Conservation (phyloP, 78 protist genomes). For the Mastigamoeba balamuthi region DNA sequence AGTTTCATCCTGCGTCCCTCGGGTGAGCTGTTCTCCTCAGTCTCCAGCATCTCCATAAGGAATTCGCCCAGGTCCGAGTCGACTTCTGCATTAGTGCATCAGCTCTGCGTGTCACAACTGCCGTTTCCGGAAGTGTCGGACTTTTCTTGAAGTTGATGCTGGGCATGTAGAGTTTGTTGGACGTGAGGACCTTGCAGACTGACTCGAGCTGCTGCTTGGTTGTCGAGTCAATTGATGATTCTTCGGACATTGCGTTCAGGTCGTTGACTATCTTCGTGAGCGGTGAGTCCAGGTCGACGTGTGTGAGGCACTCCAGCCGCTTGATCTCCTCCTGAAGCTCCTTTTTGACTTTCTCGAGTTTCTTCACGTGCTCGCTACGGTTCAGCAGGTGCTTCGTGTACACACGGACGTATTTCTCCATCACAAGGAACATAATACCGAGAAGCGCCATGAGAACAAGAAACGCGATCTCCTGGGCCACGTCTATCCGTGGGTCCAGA, state of each 20-base stretch:
- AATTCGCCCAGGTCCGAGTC: too few relatives aligned
- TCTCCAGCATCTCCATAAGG: too few relatives aligned
- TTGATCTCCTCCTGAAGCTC: constrained; percentile 10
- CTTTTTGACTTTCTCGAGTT: constrained; percentile 9
- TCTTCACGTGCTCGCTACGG: constrained; percentile 5
- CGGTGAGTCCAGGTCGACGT: constrained; percentile 22
- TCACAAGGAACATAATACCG: constrained; percentile 9
- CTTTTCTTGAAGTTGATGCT: not conserved
- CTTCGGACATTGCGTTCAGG: constrained; percentile 1
- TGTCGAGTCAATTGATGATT: not conserved
- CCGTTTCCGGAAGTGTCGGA: too few relatives aligned
- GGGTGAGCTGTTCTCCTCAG: too few relatives aligned
- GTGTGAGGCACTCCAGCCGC: not conserved
- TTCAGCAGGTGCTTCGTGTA: constrained; percentile 6
- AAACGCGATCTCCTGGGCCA: too few relatives aligned
- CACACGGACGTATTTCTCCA: constrained; percentile 12
- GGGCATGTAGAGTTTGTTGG: constrained; percentile 21
- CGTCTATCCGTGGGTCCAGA: too few relatives aligned
- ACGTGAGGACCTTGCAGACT: constrained; percentile 3
- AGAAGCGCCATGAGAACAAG: constrained; percentile 16
- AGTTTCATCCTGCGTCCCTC: too few relatives aligned
- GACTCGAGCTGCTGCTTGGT: constrained; percentile 4
- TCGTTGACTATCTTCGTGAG: constrained; percentile 4
- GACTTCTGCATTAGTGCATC: too few relatives aligned
- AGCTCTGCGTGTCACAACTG: too few relatives aligned